Evolutionary conservation across 2,329 filamentous ascomycete genomes (phyloP), one percentile per base, ranked within the genome.

Genomic region (Fusarium chlamydosporum): DNA sequence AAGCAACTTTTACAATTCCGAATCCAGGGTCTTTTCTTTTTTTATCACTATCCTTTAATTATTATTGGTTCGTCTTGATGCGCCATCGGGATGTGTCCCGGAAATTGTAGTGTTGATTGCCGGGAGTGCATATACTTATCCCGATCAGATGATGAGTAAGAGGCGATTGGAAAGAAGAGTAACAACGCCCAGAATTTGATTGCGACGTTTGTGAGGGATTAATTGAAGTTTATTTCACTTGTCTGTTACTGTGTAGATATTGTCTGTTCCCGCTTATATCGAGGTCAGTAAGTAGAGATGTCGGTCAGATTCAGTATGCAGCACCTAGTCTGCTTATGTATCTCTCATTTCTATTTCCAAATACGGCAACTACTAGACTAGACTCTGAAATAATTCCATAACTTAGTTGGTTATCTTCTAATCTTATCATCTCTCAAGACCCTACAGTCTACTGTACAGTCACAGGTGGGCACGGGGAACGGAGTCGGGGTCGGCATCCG

Each of bases 131-230:
- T 42, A 18, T 54, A 38, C 27, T 37, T 47, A 41, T 66, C 58
- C 66, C 66, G 61, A 70, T 70, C 66, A 68, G 51, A 70, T 67
- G 66, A 70, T 69, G 56, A 33, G 27, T 45, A 52, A 60, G 34
- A 57, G 23, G 16, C n/a, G 37, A 15, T 23, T 23, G 7, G n/a
- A 31, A 23, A 46, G 27, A 59, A 52, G 33, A 29, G 47, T 64
- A 51, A 31, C 7, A 29, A 37, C 13, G 45, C 43, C 18, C 18
- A 42, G 43, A 8, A 8, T 31, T 12, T 23, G 33, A 29, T 33
- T 57, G 35, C 38, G 37, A 35, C 41, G 20, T 57, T 7, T 23
- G 8, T 18, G 35, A 61, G 29, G 65, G 61, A 59, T 40, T 26
- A 35, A 40, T 43, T 27, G 45, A 33, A 26, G 47, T 51, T 29